Percentiles rank a stretch among this genome's conserved stretches.
These are phyloP conservation scores for Termitomyces sp. DNA, from an alignment of 768 basidiomycete species.

Conservation along the genomic window DNA sequence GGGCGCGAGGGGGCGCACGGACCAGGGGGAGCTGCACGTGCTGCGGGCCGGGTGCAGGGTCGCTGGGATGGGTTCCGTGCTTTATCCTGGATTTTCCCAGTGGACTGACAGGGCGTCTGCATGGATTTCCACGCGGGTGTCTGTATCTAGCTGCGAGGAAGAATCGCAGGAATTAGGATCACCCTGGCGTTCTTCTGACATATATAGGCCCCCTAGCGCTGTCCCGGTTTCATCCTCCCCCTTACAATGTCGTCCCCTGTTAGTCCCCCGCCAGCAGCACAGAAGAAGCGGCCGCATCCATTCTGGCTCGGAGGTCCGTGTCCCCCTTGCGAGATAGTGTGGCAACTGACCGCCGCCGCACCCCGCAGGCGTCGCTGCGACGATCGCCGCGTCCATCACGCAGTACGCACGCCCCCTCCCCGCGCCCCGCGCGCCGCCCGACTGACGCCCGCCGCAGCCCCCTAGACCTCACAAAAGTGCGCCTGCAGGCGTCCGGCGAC, in stretches of 20 bases:
- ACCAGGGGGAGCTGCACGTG: neutral
- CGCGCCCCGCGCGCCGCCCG: too few species aligned
- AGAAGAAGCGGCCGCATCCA: slow-evolving; percentile 76
- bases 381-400: slow-evolving; percentile 84
- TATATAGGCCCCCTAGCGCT: neutral
- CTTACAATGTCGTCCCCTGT: slow-evolving; percentile 10
- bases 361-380: slow-evolving; percentile 66
- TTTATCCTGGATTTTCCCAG: neutral
- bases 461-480: slow-evolving; percentile 86
- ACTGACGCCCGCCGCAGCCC: slow-evolving; percentile 40
- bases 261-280: slow-evolving; percentile 16
- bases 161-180: neutral
- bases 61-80: neutral
- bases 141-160: neutral
- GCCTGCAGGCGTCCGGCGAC: slow-evolving; percentile 88
- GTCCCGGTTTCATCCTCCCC: neutral
- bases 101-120: slow-evolving; percentile 1
- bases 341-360: neutral
- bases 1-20: neutral
- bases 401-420: slow-evolving; percentile 46
- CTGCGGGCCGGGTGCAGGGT: slow-evolving; percentile 5
- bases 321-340: neutral
- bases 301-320: slow-evolving; percentile 76
- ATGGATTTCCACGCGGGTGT: slow-evolving; percentile 8
- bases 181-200: neutral